Evolutionary conservation across 2,329 filamentous ascomycete species (phyloP), one percentile per base, ranked within the genome.

Genomic region (Pseudogymnoascus destructans): DNA sequence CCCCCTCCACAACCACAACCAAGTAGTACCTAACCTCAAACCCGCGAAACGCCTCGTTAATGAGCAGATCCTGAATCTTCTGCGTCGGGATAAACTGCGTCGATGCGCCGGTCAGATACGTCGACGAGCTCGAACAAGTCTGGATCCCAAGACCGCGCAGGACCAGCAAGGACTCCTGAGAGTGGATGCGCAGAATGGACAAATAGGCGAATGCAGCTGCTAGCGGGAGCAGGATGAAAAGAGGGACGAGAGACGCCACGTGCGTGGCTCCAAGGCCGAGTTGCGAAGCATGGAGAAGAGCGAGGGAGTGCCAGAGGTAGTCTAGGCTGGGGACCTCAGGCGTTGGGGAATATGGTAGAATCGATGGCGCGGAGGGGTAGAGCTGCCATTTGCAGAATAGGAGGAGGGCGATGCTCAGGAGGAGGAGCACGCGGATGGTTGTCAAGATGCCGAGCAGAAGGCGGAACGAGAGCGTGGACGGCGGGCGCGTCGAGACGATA

Each of bases 21-120:
- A 98, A 74, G 68, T 95, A 96, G 68, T 92, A 95, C 38, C 85
- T 76, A 33, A 97, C 90, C 72, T 91, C 89, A 67, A 96, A 95
- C 0, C 91, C 91, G 59, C 82, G 82, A 72, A 97, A 97, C 3
- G 91, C 93, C 75, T 98, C 93, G 70, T 96, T 90, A 56, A 98
- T 87, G 58, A 96, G 82, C 59, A 98, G 85, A 70, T 98, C 93
- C 68, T 88, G 88, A 59, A 98, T 95, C 72, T 89, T 85, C 46
- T 86, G 87, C 0, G 92, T 95, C 0, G 93, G 92, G 60, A 98
- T 97, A 70, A 88, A 89, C 55, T 84, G 75, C n/a, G 82, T 86
- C 1, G 78, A 76, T 2, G 79, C 73, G 7, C 76, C 75, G 35
- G 77, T 77, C 5, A 91, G 75, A 66, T 88, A 89, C 7, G 83